A percentile compares a stretch with the other conserved stretches of the same genome.
These are phyloP conservation scores for Cyberlindnera maclurae DNA, from an alignment of 805 yeast genomes.

Conservation along the genomic window DNA sequence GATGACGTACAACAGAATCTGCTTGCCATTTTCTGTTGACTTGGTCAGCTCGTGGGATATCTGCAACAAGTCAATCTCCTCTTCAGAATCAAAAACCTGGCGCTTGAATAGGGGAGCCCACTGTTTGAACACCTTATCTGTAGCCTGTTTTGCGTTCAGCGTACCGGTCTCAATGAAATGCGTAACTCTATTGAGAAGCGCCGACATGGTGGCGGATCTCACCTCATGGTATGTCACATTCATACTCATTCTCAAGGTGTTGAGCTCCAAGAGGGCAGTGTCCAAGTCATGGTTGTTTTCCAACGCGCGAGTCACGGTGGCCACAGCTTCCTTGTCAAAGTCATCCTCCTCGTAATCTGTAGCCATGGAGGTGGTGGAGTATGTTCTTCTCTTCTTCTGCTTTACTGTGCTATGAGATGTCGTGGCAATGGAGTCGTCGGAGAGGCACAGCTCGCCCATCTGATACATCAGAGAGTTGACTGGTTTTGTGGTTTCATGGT, in stretches of 20 bases:
- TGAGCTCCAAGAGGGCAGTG: conserved; percentile 86
- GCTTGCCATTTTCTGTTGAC: conserved; percentile 34
- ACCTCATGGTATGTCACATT: conserved; percentile 93
- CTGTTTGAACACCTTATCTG: conserved; percentile 61
- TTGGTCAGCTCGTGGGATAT: conserved; percentile 36
- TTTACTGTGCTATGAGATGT: conserved; percentile 30
- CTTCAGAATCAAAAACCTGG: conserved; percentile 77
- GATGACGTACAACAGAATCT: conserved; percentile 41
- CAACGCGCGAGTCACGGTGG: conserved; percentile 86
- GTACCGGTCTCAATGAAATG: conserved; percentile 76
- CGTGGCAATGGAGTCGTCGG: conserved; percentile 55
- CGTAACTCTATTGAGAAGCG: conserved; percentile 60
- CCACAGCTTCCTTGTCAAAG: conserved; percentile 84
- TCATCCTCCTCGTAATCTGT: conserved; percentile 65
- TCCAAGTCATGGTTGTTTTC: conserved; percentile 90
- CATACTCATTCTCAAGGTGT: conserved; percentile 95
- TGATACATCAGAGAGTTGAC: conserved; percentile 36
- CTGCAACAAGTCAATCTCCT: conserved; percentile 63
- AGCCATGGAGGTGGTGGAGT: conserved; percentile 32
- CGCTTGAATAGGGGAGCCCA: conserved; percentile 83
- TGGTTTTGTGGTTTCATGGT: conserved; percentile 22
- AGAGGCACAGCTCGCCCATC: conserved; percentile 40
- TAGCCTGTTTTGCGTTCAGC: conserved; percentile 68
- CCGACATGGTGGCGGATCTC: conserved; percentile 68
- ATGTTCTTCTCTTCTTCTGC: conserved; percentile 37